Evolutionary conservation across 352 stramenopile species (phyloP), one percentile per base, ranked within the genome.

Genomic region (Phytophthora litchii): DNA sequence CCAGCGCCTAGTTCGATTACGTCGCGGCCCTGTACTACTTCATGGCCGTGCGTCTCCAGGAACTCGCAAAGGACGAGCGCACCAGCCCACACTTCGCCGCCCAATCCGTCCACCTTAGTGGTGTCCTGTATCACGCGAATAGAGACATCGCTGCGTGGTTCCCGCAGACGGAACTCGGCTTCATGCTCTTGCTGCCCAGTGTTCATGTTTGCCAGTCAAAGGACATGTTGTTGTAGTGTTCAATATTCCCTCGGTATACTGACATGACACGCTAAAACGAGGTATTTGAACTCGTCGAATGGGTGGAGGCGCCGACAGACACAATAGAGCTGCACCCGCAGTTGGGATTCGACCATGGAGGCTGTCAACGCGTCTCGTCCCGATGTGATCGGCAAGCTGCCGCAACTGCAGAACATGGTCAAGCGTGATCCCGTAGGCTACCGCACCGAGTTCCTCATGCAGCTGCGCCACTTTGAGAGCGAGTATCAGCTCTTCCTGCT

Each of bases 361-460:
- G 70, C 73, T n/a, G 71, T 92, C 48, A 90, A 89, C 50, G 86
- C 80, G 49, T 92, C 83, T 21, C 78, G 86, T 27, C 81, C 84
- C 57, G 85, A 95, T 76, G 82, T 95, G 80, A 89, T 94, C 66
- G 83, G 80, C 69, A 95, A 96, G 80, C 78, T 98, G 41, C 91
- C 95, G 53, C 94, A 98, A 80, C 84, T 99, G 43, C 97, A 99
- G 85, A 99, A 99, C 82, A 92, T 99, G 65, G 96, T 99, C 32
- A 99, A 99, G 82, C 91, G 97, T 27, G 97, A 99, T 72, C 96
- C 97, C 8, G 61, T 84, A 37, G 94, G 88, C 47, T 99, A 99
- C 82, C 81, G 86, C 46, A 94, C 96, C 52, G 97, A 99, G 80
- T 99, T 99, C 76, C 83, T 98, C 67, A 97, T 98, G 74, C 97